Evolutionary conservation across 768 basidiomycete genomes (phyloP).

Genomic region (Mycena latifolia): DNA sequence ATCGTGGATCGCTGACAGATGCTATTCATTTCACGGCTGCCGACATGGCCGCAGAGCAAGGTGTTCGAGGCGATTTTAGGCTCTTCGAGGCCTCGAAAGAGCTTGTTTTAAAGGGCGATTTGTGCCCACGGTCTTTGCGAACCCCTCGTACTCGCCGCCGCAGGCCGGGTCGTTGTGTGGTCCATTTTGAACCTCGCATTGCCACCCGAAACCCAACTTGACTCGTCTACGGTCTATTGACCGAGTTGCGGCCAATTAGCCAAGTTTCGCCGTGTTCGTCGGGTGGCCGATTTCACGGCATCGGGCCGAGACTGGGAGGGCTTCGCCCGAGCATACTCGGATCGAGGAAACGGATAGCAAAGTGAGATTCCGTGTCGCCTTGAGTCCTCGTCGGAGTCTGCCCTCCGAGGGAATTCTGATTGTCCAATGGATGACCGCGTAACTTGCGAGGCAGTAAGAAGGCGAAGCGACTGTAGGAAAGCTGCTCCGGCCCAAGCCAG

Average conservation of each 20-base stretch:
- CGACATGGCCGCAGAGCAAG: constrained; percentile 10
- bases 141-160: no score
- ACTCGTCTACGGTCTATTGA: constrained; percentile 1
- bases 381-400: neutral
- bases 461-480: neutral
- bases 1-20: constrained; percentile 1
- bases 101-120: constrained; percentile 6
- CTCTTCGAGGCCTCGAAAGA: constrained; percentile 9
- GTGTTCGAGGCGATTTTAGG: constrained; percentile 6
- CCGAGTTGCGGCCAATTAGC: neutral
- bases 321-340: neutral
- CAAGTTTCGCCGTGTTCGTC: neutral
- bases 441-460: neutral
- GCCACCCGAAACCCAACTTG: neutral
- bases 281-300: neutral
- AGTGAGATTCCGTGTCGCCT: no score
- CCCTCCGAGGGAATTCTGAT: neutral
- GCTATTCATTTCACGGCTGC: constrained; percentile 4
- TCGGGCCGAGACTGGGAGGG: neutral
- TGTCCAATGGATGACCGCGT: neutral
- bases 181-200: no score
- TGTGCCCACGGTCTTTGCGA: no score
- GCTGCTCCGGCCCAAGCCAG: no score
- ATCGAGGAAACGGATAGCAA: no score
- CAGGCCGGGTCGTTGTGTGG: no score